Evolutionary conservation across 169 alveolate genomes (phyloP), one percentile per base, ranked within the genome.

Genomic region (Eimeria acervulina): DNA sequence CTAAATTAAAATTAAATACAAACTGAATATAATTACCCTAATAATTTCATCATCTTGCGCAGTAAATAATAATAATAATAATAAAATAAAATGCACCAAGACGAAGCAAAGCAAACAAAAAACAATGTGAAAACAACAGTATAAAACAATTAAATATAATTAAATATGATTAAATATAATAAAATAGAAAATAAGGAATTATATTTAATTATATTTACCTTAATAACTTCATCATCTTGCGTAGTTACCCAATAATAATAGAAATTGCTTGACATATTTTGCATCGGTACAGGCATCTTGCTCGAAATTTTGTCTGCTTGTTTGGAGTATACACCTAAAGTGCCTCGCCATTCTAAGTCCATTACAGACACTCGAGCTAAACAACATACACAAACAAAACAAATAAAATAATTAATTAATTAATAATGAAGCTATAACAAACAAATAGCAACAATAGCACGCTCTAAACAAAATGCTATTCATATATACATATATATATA

Each of bases 331-430:
- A 95, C 89, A 40, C 97, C 97, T 78, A 98, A 97, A 90, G 97
- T 98, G 21, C 99, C 99, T 52, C 98, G 96, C 98, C 98, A 98
- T 59, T 95, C 97, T 55, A 98, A 76, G 93, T 98, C 99, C 96
- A 98, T 97, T 12, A 97, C 98, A 51, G 95, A 96, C 6, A 98
- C 97, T 40, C 90, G 80, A 47, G 59, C 94, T 93, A 89, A n/a
- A n/a, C n/a, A n/a, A n/a, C 42, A 63, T 15, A 72, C 0, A 72
- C 42, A 28, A 23, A 8, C 26, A 40, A 72, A 63, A 28, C 8
- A 10, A 17, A 63, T 63, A 17, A 5, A 17, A 7, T 17, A 10
- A 17, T 26, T 63, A 63, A 63, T 63, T 4, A n/a, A n/a, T n/a
- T n/a, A n/a, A n/a, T n/a, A n/a, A n/a, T n/a, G n/a, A n/a, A n/a